phyloP scores from a whole-genome alignment of 768 basidiomycete genomes.

The Chalciporus pseudorubinellus region DNA sequence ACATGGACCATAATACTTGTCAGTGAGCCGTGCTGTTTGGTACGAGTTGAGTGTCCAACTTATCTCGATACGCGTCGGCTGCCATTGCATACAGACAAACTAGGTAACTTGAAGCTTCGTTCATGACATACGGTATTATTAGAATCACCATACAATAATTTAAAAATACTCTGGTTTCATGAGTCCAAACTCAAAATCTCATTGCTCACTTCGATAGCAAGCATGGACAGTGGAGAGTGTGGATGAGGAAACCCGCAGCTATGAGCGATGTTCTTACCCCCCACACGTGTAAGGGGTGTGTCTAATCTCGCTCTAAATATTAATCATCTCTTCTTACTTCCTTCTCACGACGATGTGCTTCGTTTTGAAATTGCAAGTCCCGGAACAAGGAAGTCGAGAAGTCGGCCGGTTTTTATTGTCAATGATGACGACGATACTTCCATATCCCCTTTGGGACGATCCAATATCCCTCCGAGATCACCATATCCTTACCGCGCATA shows the following conservation, averaged over 20 bases:
- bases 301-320: slow-evolving; percentile 7
- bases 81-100: too few relatives aligned
- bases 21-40: too few relatives aligned
- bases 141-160: too few relatives aligned
- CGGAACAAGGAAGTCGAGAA: slow-evolving; percentile 23
- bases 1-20: too few relatives aligned
- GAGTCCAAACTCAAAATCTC: slow-evolving; percentile 6
- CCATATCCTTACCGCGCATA: too few relatives aligned
- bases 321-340: background rate
- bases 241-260: too few relatives aligned
- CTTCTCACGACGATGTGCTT: slow-evolving; percentile 12
- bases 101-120: too few relatives aligned
- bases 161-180: background rate
- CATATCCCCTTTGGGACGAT: slow-evolving; percentile 3
- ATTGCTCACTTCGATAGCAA: background rate
- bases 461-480: slow-evolving; percentile 5
- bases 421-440: slow-evolving; percentile 4
- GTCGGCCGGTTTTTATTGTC: slow-evolving; percentile 17
- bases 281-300: slow-evolving; percentile 16
- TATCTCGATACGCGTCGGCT: too few relatives aligned
- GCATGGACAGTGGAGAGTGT: background rate
- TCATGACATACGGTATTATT: too few relatives aligned
- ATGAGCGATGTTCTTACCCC: background rate
- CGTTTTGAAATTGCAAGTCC: background rate
- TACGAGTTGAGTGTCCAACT: too few relatives aligned